Evolutionary conservation across 441 rosid genomes (phyloP).

Genomic region (Pelargonium australe): DNA sequence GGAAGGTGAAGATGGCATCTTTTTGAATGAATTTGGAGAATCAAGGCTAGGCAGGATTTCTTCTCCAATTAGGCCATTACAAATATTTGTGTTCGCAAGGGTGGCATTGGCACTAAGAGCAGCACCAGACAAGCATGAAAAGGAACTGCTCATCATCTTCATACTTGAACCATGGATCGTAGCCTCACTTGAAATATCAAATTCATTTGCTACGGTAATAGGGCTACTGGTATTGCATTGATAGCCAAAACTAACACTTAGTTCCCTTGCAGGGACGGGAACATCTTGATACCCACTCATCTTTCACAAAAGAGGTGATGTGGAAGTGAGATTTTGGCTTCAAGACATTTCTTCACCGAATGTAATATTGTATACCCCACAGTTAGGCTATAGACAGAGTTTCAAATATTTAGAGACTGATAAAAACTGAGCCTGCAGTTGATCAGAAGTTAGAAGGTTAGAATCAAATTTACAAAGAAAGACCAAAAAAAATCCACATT

Average conservation of each 20-base stretch:
- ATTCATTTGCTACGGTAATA: constrained; percentile 28
- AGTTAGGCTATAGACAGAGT: not conserved
- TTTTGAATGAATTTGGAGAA: constrained; percentile 77
- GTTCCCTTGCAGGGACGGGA: constrained; percentile 44
- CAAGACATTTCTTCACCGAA: not conserved
- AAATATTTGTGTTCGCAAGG: constrained; percentile 81
- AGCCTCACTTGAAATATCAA: constrained; percentile 20
- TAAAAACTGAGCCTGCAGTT: constrained; percentile 1
- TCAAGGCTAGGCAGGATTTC: constrained; percentile 84
- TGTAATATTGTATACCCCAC: not conserved
- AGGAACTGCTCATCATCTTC: constrained; percentile 57
- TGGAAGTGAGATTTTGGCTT: not conserved
- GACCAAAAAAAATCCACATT: too few relatives aligned
- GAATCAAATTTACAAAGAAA: not conserved
- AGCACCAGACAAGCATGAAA: constrained; percentile 79
- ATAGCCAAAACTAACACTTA: constrained; percentile 83
- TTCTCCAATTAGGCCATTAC: constrained; percentile 75
- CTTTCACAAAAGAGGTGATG: not conserved
- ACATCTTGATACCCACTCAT: not conserved
- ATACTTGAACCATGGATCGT: constrained; percentile 29
- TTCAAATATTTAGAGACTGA: not conserved
- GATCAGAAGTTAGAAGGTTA: not conserved
- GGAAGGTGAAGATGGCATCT: constrained; percentile 64
- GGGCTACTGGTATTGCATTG: constrained; percentile 44
- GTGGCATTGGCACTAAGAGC: constrained; percentile 92